Base-by-base conservation (phyloP, 2,329 filamentous ascomycete genomes). In the Fusarium nematophilum region DNA sequence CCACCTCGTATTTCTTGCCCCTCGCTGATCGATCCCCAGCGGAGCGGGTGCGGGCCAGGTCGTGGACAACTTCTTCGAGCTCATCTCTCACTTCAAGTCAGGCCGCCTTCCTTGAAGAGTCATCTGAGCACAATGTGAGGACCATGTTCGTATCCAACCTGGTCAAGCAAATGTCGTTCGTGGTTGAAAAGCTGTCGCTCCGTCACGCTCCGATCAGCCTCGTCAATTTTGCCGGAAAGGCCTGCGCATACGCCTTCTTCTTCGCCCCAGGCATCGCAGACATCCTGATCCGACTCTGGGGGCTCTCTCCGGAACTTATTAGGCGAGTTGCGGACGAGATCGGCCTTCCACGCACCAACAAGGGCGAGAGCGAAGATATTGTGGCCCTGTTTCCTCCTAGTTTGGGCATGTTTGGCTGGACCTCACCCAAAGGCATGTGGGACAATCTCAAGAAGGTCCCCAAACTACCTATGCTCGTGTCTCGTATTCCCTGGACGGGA, bases 221-320 rank as follows among this genome's bases (percentile, higher is more conserved):
- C 54, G 91, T 97, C 53, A 90, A 90, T 25, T 97, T 97, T 72
- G 92, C 91, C 48, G 93, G 92, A 56, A 96, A 95, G 75, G 91
- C 92, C 4, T 94, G 91, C 70, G 93, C 93, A 2, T 97, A 96
- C 74, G 93, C 92, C 25, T 97, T 96, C 75, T 95, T 94, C 77
- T 97, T 96, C 69, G 93, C 91, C 23, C 92, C 92, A 0, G 92
- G 92, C 5, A 86, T 96, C 49, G 90, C 92, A 7, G 92, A 96
- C 69, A 86, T 96, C 44, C 81, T 97, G 42, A 86, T 94, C 21
- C 86, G 92, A 13, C 79, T 97, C 5, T 97, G 93, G 93, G 86
- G 86, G 30, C 81, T 92, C 15, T 86, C 87, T 3, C 79, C 88
- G 4, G 87, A 88, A 53, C 78, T 87, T 34, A 82, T 96, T 69